Evolutionary conservation across 768 basidiomycete species (phyloP), one percentile per base, ranked within the genome.

Genomic region (Candolleomyces aberdarensis): DNA sequence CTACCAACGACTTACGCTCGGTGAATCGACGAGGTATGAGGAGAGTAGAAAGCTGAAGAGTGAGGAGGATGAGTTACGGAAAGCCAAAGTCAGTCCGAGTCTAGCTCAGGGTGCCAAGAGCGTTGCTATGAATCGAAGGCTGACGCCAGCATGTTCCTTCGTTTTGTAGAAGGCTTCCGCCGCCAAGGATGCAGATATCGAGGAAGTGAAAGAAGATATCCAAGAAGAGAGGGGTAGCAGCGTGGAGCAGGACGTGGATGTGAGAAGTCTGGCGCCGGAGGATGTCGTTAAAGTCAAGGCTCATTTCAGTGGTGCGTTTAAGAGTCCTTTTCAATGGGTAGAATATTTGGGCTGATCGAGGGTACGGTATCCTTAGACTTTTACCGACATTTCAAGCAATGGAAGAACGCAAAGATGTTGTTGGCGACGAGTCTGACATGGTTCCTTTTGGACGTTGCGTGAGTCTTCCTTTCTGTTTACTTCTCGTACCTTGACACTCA

Each of bases 371-470:
- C 26, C 26, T 14, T 41, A 83, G 90, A 91, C 56, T 90, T 89
- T 69, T 14, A 84, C 51, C 58, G 59, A 0, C 92, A 93, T 73
- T 88, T 92, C 69, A 83, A 83, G 5, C 82, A 91, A 68, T 91
- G 88, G 88, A 75, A 83, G 6, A 88, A 92, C 58, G 75, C 78
- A 3, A 88, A 86, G 66, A 70, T 86, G 20, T 75, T 93, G 14
- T 75, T 92, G 49, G 90, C 86, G 11, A 92, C 90, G 0, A 82
- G 80, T 59, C 32, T 70, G 47, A 87, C 83, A 63, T 92, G 91
- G 91, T 91, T 92, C 76, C 68, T 92, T 22, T 78, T 91, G 39
- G 90, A 91, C 64, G 80, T 91, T 39, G 86, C 89, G 82, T 87
- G 65, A 40, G 54, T 56, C 1, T 7, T 17, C 15, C 7, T 46